Evolutionary conservation across 2,329 filamentous ascomycete genomes (phyloP), one percentile per base, ranked within the genome.

Genomic region (Stagonosporopsis chrysanthemi): DNA sequence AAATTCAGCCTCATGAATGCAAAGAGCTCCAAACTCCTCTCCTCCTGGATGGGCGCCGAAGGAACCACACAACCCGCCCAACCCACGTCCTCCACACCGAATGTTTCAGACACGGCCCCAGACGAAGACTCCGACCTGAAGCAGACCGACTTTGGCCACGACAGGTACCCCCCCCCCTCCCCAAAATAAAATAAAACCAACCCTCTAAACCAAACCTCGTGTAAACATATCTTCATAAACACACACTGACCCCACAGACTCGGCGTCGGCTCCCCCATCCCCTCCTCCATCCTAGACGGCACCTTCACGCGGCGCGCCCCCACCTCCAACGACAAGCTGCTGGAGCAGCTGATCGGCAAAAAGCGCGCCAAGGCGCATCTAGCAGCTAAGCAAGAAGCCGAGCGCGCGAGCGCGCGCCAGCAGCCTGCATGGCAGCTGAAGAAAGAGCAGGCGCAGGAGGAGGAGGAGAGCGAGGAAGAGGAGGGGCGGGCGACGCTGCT

Each of bases 21-120:
- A 6, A 81, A 82, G 51, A 81, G 79, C 47, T 83, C 85, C 62
- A 80, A 80, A 31, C 74, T 85, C 17, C 76, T 87, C 57, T 78
- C 82, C 47, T 86, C 84, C 62, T 84, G 83, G 82, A 79, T 87
- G 28, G 82, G 83, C 12, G 72, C 81, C n/a, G 77, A 75, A 54
- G 70, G 78, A 6, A 11, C 28, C 28, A 31, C 28, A 31, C 28
- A 31, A 31, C 11, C 28, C 7, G 9, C 19, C 12, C 22, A 33
- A 15, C 12, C 31, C 12, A 15, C 56, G 36, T 54, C 71, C n/a
- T 71, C 77, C 22, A 62, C 70, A 45, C 63, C 71, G 49, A 68
- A 75, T 57, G 64, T 69, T 50, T 72, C 79, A 19, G 72, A 79
- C 33, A 75, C 80, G 12, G 12, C 14, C 53, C 78, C 83, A 58